Base-by-base conservation (phyloP, 2,329 filamentous ascomycete genomes). In the Paecilomyces dactylethromorphus region DNA sequence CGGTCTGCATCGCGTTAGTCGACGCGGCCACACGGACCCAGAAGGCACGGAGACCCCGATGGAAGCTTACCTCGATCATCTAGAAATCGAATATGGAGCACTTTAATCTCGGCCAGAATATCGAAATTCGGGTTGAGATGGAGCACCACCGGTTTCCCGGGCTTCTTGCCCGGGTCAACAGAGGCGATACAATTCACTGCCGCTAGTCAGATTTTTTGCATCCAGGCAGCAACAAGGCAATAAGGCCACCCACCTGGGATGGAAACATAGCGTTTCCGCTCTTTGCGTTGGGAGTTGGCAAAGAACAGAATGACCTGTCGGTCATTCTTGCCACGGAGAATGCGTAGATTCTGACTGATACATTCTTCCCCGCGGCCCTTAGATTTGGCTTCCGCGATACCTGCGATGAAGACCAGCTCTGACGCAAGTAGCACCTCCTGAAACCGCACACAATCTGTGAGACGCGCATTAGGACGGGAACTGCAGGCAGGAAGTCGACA, bases 361-460 rank as follows among this genome's bases (percentile, higher is more conserved):
- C 74, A 76, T 66, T 78, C 75, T 59, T 78, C 75, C 0, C 75
- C 75, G 7, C 75, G 73, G 8, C 75, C 75, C 60, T 76, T 78
- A 51, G 74, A 77, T 53, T 74, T 76, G 50, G 74, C 75, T 58
- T 76, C 74, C 1, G 75, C 74, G 56, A 78, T 75, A 0, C 75
- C 75, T 0, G 72, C 74, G 32, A 76, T 72, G 54, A 77, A 75
- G 24, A 75, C 59, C 31, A 78, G 64, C 56, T 71, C 72, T 3
- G 74, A 71, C 15, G 68, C 67, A 7, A 78, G 69, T 1, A 78
- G 62, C 2, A 73, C 58, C 59, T 78, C 75, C 58, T 78, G 75
- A 53, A 78, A 76, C 32, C 69, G 68, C 2, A 75, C 65, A 55
- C 75, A 77, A 64, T 78, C 75, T 76, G 58, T 1, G 10, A 21